phyloP scores from a whole-genome alignment of 148 eudicot genomes.

The Dianthus caryophyllus region DNA sequence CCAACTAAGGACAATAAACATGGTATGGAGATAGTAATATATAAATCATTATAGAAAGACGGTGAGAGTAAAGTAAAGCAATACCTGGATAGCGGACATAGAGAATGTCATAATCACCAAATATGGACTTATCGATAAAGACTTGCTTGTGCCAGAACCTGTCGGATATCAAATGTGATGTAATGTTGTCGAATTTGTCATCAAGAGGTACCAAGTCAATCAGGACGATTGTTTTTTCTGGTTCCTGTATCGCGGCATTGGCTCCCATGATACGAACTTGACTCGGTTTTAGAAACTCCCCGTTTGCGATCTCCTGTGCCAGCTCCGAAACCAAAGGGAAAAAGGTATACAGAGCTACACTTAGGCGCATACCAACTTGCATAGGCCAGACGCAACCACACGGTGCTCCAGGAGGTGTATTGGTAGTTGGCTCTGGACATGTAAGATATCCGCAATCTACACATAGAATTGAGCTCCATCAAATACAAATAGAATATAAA shows the following conservation, averaged over 20 bases:
- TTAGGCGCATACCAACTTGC: constrained; percentile 74
- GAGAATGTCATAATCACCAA: constrained; percentile 74
- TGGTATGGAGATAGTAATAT: neutral
- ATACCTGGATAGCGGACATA: constrained; percentile 80
- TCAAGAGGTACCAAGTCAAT: constrained; percentile 75
- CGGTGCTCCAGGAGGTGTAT: constrained; percentile 68
- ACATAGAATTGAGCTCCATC: constrained; percentile 9
- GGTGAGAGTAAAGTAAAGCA: constrained; percentile 7
- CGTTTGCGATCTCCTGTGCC: constrained; percentile 62
- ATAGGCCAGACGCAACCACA: constrained; percentile 82
- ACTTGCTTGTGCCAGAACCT: constrained; percentile 78
- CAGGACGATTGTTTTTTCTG: constrained; percentile 66
- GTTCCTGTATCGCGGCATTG: constrained; percentile 53
- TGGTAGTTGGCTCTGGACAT: constrained; percentile 69
- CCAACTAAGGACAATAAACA: neutral
- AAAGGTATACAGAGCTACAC: constrained; percentile 62
- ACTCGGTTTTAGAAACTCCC: constrained; percentile 55
- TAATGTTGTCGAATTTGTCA: constrained; percentile 54
- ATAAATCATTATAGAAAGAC: neutral
- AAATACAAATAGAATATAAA: constrained; percentile 11
- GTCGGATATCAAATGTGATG: constrained; percentile 49
- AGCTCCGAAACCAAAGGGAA: constrained; percentile 81
- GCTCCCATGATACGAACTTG: constrained; percentile 97
- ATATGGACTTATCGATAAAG: constrained; percentile 40
- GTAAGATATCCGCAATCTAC: constrained; percentile 65